These are phyloP conservation scores for Plectranthus barbatus DNA, from an alignment of 257 asterid genomes.

Conservation along the genomic window DNA sequence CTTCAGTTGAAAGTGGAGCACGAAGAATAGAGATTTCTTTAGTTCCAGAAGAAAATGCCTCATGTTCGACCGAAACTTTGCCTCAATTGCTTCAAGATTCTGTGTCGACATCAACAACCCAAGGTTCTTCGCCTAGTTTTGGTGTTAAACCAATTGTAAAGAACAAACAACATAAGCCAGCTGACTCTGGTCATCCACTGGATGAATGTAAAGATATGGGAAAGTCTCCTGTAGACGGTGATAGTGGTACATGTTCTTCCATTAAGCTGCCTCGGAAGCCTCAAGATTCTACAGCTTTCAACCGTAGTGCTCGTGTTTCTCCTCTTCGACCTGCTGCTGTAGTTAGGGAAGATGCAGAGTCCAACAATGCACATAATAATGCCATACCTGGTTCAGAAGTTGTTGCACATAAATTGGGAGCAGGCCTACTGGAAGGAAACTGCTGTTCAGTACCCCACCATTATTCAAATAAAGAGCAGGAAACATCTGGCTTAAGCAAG, in stretches of 20 bases:
- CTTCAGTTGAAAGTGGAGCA: slow-evolving; percentile 17
- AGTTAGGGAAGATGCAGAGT: slow-evolving; percentile 7
- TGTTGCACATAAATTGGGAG: slow-evolving; percentile 13
- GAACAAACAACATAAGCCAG: slow-evolving; percentile 9
- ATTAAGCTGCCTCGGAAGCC: slow-evolving; percentile 6
- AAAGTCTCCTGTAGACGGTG: slow-evolving; percentile 2
- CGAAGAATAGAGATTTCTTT: slow-evolving; percentile 30
- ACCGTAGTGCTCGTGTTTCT: slow-evolving; percentile 11
- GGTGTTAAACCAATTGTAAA: slow-evolving; percentile 1
- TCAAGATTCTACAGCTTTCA: slow-evolving; percentile 11
- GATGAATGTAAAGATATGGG: slow-evolving; percentile 15
- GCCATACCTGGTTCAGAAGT: slow-evolving; percentile 14
- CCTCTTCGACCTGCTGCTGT: not conserved
- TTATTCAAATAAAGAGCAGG: slow-evolving; percentile 15
- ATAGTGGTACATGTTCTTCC: not conserved
- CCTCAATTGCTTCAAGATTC: slow-evolving; percentile 23
- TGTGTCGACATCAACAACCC: slow-evolving; percentile 21
- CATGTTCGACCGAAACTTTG: slow-evolving; percentile 19
- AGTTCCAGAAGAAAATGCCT: slow-evolving; percentile 35
- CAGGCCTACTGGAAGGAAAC: slow-evolving; percentile 20
- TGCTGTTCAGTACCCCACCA: slow-evolving; percentile 7
- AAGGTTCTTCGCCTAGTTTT: slow-evolving; percentile 12
- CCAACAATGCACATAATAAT: slow-evolving; percentile 12
- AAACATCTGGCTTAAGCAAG: slow-evolving; percentile 20
- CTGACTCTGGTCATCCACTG: slow-evolving; percentile 4